phyloP scores from a whole-genome alignment of 441 rosid species.

The Mallotus japonicus region DNA sequence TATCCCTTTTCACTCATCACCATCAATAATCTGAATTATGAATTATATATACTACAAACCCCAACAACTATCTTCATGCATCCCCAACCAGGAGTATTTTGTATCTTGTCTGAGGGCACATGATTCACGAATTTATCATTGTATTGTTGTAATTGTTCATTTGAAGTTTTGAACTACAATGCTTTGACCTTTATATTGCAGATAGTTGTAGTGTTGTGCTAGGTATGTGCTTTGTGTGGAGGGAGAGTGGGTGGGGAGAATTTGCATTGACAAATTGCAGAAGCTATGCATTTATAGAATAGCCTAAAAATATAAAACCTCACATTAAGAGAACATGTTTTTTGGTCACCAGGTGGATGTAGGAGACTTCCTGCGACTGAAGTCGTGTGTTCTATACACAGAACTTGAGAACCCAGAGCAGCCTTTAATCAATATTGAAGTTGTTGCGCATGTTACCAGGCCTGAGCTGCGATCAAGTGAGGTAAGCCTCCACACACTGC shows the following conservation, averaged over 20 bases:
- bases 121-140: background rate
- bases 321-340: background rate
- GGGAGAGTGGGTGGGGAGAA: background rate
- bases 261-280: background rate
- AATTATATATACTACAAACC: background rate
- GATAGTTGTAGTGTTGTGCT: background rate
- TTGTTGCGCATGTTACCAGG: slow-evolving; percentile 82
- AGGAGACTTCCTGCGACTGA: slow-evolving; percentile 74
- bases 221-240: background rate
- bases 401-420: slow-evolving; percentile 53
- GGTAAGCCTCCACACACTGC: slow-evolving; percentile 35
- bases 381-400: slow-evolving; percentile 74
- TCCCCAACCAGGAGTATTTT: background rate
- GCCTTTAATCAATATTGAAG: slow-evolving; percentile 78
- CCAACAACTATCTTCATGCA: background rate
- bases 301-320: background rate
- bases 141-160: no score
- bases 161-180: background rate
- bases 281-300: background rate
- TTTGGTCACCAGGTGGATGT: slow-evolving; percentile 64
- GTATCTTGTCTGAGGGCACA: background rate
- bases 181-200: background rate
- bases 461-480: slow-evolving; percentile 82
- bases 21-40: background rate
- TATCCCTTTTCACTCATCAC: background rate